Evolutionary conservation across 805 yeast species (phyloP).

Genomic region (Isabelozyma pseudorhagii): DNA sequence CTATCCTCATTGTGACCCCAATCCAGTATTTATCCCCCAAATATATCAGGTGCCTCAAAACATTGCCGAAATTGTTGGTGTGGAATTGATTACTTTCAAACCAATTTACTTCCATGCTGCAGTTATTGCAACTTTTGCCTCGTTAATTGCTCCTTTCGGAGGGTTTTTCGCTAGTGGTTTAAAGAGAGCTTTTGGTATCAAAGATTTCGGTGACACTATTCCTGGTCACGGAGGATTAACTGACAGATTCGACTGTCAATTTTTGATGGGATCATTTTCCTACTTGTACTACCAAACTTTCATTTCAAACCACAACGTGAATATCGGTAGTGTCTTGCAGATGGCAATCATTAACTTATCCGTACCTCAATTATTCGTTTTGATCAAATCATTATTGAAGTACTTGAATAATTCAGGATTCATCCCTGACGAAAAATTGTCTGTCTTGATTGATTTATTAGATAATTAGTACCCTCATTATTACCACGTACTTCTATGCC

Average conservation of each 20-base stretch:
- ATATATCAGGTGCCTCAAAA: conserved; percentile 71
- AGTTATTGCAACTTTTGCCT: conserved; percentile 88
- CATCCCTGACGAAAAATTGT: conserved; percentile 25
- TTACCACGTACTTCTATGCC: neutral
- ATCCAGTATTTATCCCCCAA: conserved; percentile 86
- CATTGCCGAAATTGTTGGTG: conserved; percentile 46
- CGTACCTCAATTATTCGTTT: conserved; percentile 59
- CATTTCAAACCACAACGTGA: conserved; percentile 67
- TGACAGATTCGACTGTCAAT: conserved; percentile 97
- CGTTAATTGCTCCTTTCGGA: conserved; percentile 96
- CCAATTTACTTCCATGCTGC: conserved; percentile 91
- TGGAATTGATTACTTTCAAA: conserved; percentile 57
- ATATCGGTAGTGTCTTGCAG: conserved; percentile 74
- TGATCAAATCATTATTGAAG: conserved; percentile 56
- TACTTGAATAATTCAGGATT: conserved; percentile 42
- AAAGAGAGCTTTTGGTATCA: conserved; percentile 92
- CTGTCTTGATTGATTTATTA: conserved; percentile 27
- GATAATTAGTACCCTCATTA: conserved; percentile 10
- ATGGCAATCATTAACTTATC: conserved; percentile 68
- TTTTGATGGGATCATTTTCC: conserved; percentile 93
- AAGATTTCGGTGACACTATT: conserved; percentile 96
- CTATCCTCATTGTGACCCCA: conserved; percentile 70
- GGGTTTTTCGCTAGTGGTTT: conserved; percentile 98
- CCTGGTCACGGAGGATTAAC: conserved; percentile 99
- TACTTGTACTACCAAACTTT: conserved; percentile 92